These are phyloP conservation scores for Penicillium freii DNA, from an alignment of 2,329 filamentous ascomycete genomes.

Conservation along the genomic window DNA sequence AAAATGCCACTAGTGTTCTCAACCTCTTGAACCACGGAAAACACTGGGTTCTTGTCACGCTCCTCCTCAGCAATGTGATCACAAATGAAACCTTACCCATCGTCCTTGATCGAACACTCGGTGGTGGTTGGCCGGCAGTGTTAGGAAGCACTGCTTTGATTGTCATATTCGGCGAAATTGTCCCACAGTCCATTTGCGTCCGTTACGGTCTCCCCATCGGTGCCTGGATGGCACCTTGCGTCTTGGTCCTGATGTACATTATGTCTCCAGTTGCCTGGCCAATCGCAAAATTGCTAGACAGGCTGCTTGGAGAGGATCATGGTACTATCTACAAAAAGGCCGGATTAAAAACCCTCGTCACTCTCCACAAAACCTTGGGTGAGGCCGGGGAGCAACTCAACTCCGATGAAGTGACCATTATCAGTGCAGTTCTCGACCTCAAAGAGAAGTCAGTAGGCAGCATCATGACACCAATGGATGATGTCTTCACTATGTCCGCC, in stretches of 20 bases:
- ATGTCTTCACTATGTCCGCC: conserved; percentile 95
- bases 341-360: conserved; percentile 92
- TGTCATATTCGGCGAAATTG: conserved; percentile 96
- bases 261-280: conserved; percentile 90
- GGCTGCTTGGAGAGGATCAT: conserved; percentile 88
- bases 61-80: conserved; percentile 93
- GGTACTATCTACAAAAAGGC: conserved; percentile 98
- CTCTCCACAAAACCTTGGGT: conserved; percentile 87
- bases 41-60: conserved; percentile 95
- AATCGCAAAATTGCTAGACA: conserved; percentile 91
- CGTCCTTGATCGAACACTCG: conserved; percentile 87
- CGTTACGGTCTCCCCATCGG: conserved; percentile 94
- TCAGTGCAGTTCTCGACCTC: conserved; percentile 90
- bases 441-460: conserved; percentile 93
- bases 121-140: conserved; percentile 91
- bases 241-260: conserved; percentile 86
- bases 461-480: conserved; percentile 98
- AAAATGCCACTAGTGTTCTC: conserved; percentile 78
- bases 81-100: conserved; percentile 97
- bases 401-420: conserved; percentile 97
- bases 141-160: conserved; percentile 91
- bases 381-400: conserved; percentile 83
- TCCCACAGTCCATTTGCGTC: conserved; percentile 93
- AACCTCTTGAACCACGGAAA: conserved; percentile 81
- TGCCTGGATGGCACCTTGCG: conserved; percentile 85